Conservation (phyloP, 2,329 filamentous ascomycete genomes). For the Polychaeton citri region DNA sequence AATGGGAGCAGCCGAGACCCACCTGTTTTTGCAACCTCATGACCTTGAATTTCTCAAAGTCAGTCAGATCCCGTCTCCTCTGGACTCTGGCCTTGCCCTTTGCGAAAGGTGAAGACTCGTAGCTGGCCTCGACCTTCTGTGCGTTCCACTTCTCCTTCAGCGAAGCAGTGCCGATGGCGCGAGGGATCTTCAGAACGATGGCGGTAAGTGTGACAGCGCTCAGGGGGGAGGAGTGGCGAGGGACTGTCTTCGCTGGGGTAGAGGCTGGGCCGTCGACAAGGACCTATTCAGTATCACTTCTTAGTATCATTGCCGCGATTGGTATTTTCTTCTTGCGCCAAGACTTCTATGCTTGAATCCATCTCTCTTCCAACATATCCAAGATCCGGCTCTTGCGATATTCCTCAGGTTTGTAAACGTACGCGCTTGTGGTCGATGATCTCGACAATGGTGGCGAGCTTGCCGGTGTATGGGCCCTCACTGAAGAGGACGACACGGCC, state of each 20-base stretch:
- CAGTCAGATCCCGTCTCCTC: conserved; percentile 81
- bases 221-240: conserved; percentile 77
- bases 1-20: too few species aligned
- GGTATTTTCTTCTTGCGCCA: neutral
- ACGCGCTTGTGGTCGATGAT: conserved; percentile 99
- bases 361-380: conserved; percentile 2
- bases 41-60: conserved; percentile 99
- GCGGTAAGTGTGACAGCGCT: conserved; percentile 77
- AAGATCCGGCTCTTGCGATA: conserved; percentile 1
- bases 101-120: conserved; percentile 80
- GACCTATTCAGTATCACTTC: conserved; percentile 44
- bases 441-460: conserved; percentile 90
- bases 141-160: conserved; percentile 87
- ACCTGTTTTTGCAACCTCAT: conserved; percentile 99
- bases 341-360: conserved; percentile 4
- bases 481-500: conserved; percentile 93
- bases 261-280: conserved; percentile 89
- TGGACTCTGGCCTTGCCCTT: conserved; percentile 81
- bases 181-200: conserved; percentile 77
- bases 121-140: conserved; percentile 83
- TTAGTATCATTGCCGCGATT: neutral
- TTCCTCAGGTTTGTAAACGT: too few species aligned
- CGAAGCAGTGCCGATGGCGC: conserved; percentile 66
- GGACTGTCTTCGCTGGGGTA: conserved; percentile 64
- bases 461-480: conserved; percentile 66